phyloP scores from a whole-genome alignment of 305 asterid genomes.

The Fraxinus greggii region DNA sequence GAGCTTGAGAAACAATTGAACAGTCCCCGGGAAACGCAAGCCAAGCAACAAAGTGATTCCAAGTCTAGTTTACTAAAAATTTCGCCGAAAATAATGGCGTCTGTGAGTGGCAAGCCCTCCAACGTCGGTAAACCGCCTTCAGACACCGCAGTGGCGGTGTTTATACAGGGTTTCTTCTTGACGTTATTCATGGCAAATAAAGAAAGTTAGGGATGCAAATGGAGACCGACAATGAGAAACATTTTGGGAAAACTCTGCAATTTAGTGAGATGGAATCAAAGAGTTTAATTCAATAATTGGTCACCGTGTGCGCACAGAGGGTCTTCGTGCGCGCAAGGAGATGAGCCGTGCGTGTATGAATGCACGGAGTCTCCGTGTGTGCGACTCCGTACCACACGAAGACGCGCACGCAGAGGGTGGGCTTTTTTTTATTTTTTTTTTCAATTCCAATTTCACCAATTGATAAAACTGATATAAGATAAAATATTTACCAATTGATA shows the following conservation, averaged over 20 bases:
- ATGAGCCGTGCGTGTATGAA: no score
- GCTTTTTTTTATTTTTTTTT: no score
- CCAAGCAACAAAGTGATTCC: conserved; percentile 54
- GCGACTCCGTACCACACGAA: no score
- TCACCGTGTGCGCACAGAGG: no score
- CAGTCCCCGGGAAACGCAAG: conserved; percentile 53
- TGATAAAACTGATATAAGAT: no score
- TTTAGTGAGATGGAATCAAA: neutral
- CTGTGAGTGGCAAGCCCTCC: conserved; percentile 54
- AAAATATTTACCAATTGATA: no score
- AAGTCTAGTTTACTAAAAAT: conserved; percentile 50
- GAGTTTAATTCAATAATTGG: no score
- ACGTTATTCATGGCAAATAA: conserved; percentile 17
- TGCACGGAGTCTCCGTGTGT: no score
- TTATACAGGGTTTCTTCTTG: conserved; percentile 25
- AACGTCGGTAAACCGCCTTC: conserved; percentile 25
- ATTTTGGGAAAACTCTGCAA: neutral
- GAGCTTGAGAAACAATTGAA: conserved; percentile 43
- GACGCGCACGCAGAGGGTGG: no score
- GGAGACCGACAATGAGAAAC: neutral
- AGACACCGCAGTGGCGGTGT: conserved; percentile 20
- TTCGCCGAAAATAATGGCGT: conserved; percentile 37
- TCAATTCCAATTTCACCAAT: no score
- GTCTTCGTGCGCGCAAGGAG: no score
- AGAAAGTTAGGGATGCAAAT: neutral